Base-by-base conservation (phyloP, 441 rosid species). In the Pelargonium exstipulatum region DNA sequence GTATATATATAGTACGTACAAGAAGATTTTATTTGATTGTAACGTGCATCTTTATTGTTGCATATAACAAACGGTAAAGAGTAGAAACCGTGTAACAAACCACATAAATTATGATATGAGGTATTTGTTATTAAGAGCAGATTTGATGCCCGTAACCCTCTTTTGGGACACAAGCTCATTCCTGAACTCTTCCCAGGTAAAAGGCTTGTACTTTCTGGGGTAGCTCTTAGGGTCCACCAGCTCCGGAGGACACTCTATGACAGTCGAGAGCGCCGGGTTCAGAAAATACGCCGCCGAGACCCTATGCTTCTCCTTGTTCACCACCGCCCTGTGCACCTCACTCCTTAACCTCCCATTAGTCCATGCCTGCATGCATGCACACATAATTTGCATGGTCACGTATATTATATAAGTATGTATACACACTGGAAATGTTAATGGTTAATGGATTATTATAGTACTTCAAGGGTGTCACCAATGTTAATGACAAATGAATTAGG, bases 281-380 rank as follows among this genome's bases (percentile, higher is more conserved):
- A 64, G 1, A 10, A 64, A 64, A 64, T 64, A 37, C 10, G 67
- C 67, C 12, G 49, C 49, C 13, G 22, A 40, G 14, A 35, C 8
- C 67, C 67, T 40, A 2, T 14, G 13, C 18, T 64, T 64, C 67
- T 40, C 67, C 5, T 64, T 64, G 49, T 64, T 64, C 26, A 64
- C 13, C 49, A 37, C 10, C 14, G 67, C 65, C 14, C 65, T 62
- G 13, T 57, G 62, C 32, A 57, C 62, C 24, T 17, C 62, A 57
- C 62, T 57, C 62, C 32, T 57, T 12, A 29, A 8, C 42, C 35
- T 62, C 65, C 65, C 65, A 62, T 62, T 62, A 10, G 35, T 62
- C 65, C 65, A 62, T 12, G 42, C 65, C 65, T 62, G 26, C 43
- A 29, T 7, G 26, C 17, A 26, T 2, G 9, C 4, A 6, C 12